phyloP scores from a whole-genome alignment of 2,329 filamentous ascomycete species.

The Orbilia javanica region DNA sequence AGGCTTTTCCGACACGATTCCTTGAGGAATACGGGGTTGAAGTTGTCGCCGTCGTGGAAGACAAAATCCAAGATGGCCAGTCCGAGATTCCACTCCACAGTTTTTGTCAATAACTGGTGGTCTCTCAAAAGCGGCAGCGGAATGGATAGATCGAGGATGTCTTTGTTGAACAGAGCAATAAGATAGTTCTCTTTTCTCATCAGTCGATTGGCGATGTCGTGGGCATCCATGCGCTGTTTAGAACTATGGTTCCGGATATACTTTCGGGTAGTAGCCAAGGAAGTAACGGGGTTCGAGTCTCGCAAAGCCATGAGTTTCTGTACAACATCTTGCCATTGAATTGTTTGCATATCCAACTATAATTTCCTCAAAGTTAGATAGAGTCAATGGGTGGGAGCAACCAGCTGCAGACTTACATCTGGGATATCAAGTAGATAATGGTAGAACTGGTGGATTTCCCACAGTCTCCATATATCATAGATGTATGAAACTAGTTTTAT shows the following conservation, averaged over 20 bases:
- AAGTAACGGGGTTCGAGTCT: constrained; percentile 89
- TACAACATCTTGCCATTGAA: constrained; percentile 93
- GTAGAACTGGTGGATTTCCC: constrained; percentile 87
- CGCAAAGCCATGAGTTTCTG: constrained; percentile 84
- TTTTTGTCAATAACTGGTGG: constrained; percentile 86
- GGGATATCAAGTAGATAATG: constrained; percentile 84
- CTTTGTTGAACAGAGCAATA: constrained; percentile 97
- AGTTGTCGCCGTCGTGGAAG: constrained; percentile 88
- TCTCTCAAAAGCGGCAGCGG: constrained; percentile 85
- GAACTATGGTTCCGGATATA: constrained; percentile 78
- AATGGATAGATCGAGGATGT: constrained; percentile 86
- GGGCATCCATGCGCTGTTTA: constrained; percentile 92
- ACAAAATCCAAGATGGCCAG: constrained; percentile 93
- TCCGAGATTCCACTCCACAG: constrained; percentile 90
- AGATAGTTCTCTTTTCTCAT: constrained; percentile 98
- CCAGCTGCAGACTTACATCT: constrained; percentile 65
- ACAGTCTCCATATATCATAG: constrained; percentile 78
- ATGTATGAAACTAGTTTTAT: constrained; percentile 81
- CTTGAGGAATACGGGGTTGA: constrained; percentile 86
- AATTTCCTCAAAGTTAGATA: background rate
- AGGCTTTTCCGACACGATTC: constrained; percentile 82
- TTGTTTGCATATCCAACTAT: constrained; percentile 86
- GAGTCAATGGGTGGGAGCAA: background rate
- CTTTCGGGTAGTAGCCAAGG: constrained; percentile 71
- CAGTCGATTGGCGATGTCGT: constrained; percentile 94